Base-by-base conservation (phyloP, 306 rosid genomes). In the Glycine soja region DNA sequence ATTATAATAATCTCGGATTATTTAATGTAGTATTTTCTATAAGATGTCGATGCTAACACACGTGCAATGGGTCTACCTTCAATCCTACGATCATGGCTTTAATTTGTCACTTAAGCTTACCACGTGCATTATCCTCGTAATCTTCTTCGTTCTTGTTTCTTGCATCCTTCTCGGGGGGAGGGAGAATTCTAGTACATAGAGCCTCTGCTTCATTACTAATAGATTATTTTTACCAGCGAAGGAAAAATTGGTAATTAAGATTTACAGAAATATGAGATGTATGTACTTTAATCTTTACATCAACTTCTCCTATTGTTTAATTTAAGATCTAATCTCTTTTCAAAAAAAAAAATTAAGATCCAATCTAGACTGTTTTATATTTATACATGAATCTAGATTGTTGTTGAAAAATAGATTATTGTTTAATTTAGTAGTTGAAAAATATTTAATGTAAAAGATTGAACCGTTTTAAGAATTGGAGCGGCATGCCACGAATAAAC, bases 41-140 rank as follows among this genome's bases (percentile, higher is more conserved):
- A 30, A 7, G 18, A 3, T 5, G 11, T 58, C 4, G 0, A 8
- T 40, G 19, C 67, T 46, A 67, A 38, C 53, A 56, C 87, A 83
- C 89, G 91, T 85, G 91, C 88, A 84, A 58, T 6, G 12, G 36
- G 18, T 45, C 9, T 80, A 42, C 11, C 45, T 47, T 0, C 5
- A 16, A 58, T 15, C 0, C 32, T 15, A 71, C 52, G 12, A 71
- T 71, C 13, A 48, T 59, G 45, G 54, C 19, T 80, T 61, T 36
- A 14, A 34, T 65, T 65, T 53, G 47, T 63, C 15, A 54, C 36
- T 47, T 43, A 45, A 57, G 32, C 36, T 34, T 48, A 52, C 40
- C 76, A 79, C 52, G 77, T 79, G 82, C 83, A n/a, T 18, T 57
- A 10, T 69, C 48, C 38, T 50, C 16, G 4, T 14, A 65, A 42